Evolutionary conservation across 352 stramenopile species (phyloP), one percentile per base, ranked within the genome.

Genomic region (Globisporangium lucens): DNA sequence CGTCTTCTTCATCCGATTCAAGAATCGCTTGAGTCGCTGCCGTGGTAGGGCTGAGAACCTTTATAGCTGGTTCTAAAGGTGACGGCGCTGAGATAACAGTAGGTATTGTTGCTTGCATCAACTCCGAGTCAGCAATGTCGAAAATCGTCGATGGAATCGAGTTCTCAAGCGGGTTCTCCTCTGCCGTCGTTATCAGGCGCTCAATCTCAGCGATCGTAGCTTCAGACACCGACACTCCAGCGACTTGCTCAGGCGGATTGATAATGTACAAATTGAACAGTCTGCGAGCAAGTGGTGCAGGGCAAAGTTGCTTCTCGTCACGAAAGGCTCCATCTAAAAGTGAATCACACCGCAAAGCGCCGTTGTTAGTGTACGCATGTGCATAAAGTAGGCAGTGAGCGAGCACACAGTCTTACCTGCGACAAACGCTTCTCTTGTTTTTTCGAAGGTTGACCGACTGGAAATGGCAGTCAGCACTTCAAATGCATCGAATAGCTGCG

Each of bases 41-140:
- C 3, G 20, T 10, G 4, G 10, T 22, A 22, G 43, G 52, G 36
- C 63, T 63, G 24, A 56, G 33, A 22, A 49, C 60, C 62, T 47
- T 59, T 47, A 22, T 49, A 49, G 30, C 29, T 17, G 47, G 4
- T 15, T 72, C 33, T 4, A 29, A 15, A 7, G 33, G 15, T 7
- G n/a, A 6, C 12, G 51, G 24, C 6, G 56, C 33, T 20, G n/a
- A 41, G 20, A 30, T n/a, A 4, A 61, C 49, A 20, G 61, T 61
- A 8, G 52, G 36, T 15, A 76, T 52, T 0, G 65, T 43, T 17
- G 33, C 71, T 58, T 90, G 79, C 60, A 84, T 87, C 15, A 75
- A 67, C 56, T 90, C 82, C 47, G 70, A 81, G 65, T 90, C 80
- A 0, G 76, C 79, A 22, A 79, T 71, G 66, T 89, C 82, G 66